Evolutionary conservation across 2,329 filamentous ascomycete genomes (phyloP).

Genomic region (Akanthomyces uredinophilus): DNA sequence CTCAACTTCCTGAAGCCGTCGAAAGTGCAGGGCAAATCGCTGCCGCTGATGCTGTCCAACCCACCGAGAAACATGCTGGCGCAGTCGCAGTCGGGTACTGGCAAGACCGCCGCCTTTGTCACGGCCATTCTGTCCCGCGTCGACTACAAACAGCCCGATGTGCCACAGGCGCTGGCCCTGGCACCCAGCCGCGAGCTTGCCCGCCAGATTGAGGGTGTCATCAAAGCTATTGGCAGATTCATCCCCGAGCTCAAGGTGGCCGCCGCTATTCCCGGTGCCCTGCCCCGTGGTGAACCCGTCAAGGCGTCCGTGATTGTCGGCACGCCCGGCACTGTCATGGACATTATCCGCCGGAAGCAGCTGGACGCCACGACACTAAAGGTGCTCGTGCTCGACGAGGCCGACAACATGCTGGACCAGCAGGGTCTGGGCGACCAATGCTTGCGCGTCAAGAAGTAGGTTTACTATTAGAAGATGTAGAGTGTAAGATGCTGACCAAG

Average conservation of each 20-base stretch:
- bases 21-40: conserved; percentile 93
- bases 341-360: conserved; percentile 72
- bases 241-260: conserved; percentile 69
- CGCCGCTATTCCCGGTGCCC: conserved; percentile 75
- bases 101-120: conserved; percentile 95
- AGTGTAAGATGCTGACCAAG: background rate
- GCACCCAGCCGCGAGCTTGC: conserved; percentile 93
- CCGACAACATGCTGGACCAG: conserved; percentile 97
- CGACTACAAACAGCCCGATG: conserved; percentile 61
- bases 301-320: conserved; percentile 80
- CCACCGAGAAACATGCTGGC: conserved; percentile 94
- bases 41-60: conserved; percentile 80
- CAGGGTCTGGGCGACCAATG: conserved; percentile 95
- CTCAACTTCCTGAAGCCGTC: conserved; percentile 94
- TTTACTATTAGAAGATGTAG: background rate
- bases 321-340: conserved; percentile 88
- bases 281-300: conserved; percentile 63
- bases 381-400: conserved; percentile 89
- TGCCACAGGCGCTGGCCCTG: conserved; percentile 81
- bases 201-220: conserved; percentile 85
- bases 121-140: conserved; percentile 85
- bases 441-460: conserved; percentile 75
- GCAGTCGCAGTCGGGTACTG: conserved; percentile 97
- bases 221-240: conserved; percentile 79
- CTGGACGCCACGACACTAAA: conserved; percentile 69